These are phyloP conservation scores for Onygenales sp. DNA, from an alignment of 2,329 filamentous ascomycete genomes.

Conservation along the genomic window DNA sequence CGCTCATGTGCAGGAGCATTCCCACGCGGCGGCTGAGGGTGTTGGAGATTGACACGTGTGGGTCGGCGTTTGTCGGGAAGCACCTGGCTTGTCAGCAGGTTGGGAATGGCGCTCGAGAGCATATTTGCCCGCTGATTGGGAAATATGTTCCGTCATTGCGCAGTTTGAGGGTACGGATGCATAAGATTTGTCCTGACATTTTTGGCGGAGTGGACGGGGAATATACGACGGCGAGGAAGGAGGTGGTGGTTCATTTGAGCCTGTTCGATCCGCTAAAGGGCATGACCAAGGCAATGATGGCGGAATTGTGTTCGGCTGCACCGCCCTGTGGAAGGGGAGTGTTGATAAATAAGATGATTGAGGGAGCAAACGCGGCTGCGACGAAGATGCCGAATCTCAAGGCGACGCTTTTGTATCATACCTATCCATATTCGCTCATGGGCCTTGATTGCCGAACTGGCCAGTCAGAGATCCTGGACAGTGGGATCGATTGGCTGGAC, in stretches of 20 bases:
- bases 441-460: conserved; percentile 2
- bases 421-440: not conserved
- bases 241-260: conserved; percentile 2
- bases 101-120: not conserved
- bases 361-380: not conserved
- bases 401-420: conserved; percentile 1
- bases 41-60: conserved; percentile 4
- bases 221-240: not conserved
- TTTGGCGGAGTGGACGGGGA: not conserved
- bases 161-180: conserved; percentile 2
- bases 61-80: not conserved
- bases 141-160: not conserved
- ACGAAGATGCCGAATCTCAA: conserved; percentile 1
- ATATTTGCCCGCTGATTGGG: conserved; percentile 2
- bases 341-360: conserved; percentile 3
- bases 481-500: conserved; percentile 3
- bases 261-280: not conserved
- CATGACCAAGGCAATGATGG: not conserved
- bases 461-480: not conserved
- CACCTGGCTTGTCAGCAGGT: no score
- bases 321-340: not conserved
- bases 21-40: not conserved
- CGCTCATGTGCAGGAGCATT: conserved; percentile 1
- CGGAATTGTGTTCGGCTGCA: not conserved
- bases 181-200: conserved; percentile 3